phyloP scores from a whole-genome alignment of 2,329 filamentous ascomycete species.

The Ophiocordyceps camponoti-rufipedis region DNA sequence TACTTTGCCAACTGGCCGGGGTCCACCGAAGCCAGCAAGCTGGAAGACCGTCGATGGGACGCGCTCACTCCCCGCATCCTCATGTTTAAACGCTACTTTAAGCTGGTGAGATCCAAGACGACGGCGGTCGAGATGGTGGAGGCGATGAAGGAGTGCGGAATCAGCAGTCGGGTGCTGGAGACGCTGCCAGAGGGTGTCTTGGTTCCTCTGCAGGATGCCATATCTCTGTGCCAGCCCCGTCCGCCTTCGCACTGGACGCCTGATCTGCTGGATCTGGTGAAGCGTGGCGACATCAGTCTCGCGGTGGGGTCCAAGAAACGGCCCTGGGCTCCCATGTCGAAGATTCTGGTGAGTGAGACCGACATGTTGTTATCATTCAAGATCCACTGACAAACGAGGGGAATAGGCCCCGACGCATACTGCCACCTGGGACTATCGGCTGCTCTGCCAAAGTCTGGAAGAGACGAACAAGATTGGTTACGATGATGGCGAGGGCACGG shows the following conservation, averaged over 20 bases:
- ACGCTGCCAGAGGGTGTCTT: slow-evolving; percentile 75
- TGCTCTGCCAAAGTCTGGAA: slow-evolving; percentile 54
- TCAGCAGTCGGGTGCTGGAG: slow-evolving; percentile 51
- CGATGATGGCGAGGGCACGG: slow-evolving; percentile 67
- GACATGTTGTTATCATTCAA: background rate
- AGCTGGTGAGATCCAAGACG: slow-evolving; percentile 29
- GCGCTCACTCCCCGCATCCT: slow-evolving; percentile 45
- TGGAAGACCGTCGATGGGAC: slow-evolving; percentile 23
- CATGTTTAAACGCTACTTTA: slow-evolving; percentile 52
- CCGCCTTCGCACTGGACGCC: slow-evolving; percentile 63
- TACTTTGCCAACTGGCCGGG: slow-evolving; percentile 19
- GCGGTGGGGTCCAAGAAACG: slow-evolving; percentile 30
- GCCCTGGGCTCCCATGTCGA: slow-evolving; percentile 14
- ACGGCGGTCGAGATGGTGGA: slow-evolving; percentile 50
- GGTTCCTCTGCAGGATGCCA: slow-evolving; percentile 63
- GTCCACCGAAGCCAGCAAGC: slow-evolving; percentile 15
- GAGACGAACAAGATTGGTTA: slow-evolving; percentile 40
- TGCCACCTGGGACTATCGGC: slow-evolving; percentile 55
- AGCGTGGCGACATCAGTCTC: slow-evolving; percentile 62
- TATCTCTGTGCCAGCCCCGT: slow-evolving; percentile 66
- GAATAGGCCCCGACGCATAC: slow-evolving; percentile 42
- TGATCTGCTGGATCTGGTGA: slow-evolving; percentile 55
- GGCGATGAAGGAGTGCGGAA: slow-evolving; percentile 50
- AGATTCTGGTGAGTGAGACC: slow-evolving; percentile 21
- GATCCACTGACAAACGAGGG: background rate